These are phyloP conservation scores for Takakia lepidozioides DNA, from an alignment of 225 moss, liverwort and hornwort species.

Conservation along the genomic window DNA sequence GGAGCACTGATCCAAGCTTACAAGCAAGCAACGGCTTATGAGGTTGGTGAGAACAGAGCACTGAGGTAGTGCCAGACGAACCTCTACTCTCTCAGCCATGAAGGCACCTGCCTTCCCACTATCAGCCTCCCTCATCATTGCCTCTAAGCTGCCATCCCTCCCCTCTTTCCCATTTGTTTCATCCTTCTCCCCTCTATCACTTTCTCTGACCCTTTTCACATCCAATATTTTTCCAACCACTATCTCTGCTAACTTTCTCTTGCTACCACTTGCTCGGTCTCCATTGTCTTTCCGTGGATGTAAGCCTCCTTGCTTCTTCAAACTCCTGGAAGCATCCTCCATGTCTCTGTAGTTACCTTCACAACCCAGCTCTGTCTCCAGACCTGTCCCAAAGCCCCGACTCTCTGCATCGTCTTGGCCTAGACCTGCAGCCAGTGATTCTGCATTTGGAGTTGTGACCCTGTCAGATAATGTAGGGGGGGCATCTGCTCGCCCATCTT, in stretches of 20 bases:
- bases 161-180: constrained; percentile 3
- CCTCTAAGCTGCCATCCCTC: constrained; percentile 31
- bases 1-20: constrained; percentile 59
- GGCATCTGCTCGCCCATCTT: neutral
- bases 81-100: constrained; percentile 68
- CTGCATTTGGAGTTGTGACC: neutral
- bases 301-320: constrained; percentile 8
- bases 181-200: constrained; percentile 10
- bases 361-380: neutral
- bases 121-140: constrained; percentile 48
- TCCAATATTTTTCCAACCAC: constrained; percentile 8
- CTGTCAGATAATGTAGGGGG: neutral
- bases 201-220: constrained; percentile 22
- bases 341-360: constrained; percentile 16
- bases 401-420: constrained; percentile 34
- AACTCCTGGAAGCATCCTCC: constrained; percentile 12
- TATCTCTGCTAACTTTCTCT: constrained; percentile 28
- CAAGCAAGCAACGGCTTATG: constrained; percentile 59
- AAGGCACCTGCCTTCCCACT: constrained; percentile 61
- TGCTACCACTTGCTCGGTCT: constrained; percentile 11
- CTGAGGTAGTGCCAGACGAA: constrained; percentile 50
- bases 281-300: constrained; percentile 14
- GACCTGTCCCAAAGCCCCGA: neutral
- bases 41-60: constrained; percentile 62
- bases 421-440: neutral